These are phyloP conservation scores for Colletotrichum sp. DNA, from an alignment of 2,329 filamentous ascomycete species.

Conservation along the genomic window DNA sequence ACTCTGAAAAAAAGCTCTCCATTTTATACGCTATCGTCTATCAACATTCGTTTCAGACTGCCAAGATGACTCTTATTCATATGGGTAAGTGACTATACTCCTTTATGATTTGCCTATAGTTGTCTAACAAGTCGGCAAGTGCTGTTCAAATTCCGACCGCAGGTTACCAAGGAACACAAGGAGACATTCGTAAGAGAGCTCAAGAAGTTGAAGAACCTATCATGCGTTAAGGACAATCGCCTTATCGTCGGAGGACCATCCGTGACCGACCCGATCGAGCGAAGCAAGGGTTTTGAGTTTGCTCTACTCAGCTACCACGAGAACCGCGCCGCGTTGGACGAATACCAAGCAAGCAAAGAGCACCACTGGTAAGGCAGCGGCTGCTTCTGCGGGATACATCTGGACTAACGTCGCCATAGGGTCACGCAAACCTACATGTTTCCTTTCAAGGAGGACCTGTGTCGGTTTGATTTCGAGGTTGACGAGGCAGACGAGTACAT, in stretches of 20 bases:
- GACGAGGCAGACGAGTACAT: background rate
- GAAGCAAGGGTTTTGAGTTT: background rate
- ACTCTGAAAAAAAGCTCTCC: background rate
- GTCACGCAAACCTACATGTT: slow-evolving; percentile 46
- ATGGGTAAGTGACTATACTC: background rate
- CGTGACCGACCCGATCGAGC: background rate
- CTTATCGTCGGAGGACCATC: slow-evolving; percentile 49
- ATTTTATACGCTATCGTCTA: background rate
- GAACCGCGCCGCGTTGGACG: background rate
- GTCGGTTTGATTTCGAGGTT: slow-evolving; percentile 51
- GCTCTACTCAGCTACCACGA: background rate
- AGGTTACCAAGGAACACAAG: slow-evolving; percentile 38
- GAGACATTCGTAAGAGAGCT: slow-evolving; percentile 43
- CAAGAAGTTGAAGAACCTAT: slow-evolving; percentile 44
- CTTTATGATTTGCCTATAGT: too few relatives aligned
- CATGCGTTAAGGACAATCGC: slow-evolving; percentile 44
- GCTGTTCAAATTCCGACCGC: slow-evolving; percentile 7
- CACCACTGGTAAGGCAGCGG: slow-evolving; percentile 20
- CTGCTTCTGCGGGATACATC: background rate
- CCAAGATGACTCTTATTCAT: background rate
- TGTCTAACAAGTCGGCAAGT: background rate
- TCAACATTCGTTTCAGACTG: background rate
- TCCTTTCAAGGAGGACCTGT: slow-evolving; percentile 48
- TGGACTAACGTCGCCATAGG: slow-evolving; percentile 26
- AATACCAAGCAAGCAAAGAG: background rate